A percentile compares a stretch with the other conserved stretches of the same genome.
phyloP scores from a whole-genome alignment of 2,329 filamentous ascomycete species.

The Coniochaeta sp. region DNA sequence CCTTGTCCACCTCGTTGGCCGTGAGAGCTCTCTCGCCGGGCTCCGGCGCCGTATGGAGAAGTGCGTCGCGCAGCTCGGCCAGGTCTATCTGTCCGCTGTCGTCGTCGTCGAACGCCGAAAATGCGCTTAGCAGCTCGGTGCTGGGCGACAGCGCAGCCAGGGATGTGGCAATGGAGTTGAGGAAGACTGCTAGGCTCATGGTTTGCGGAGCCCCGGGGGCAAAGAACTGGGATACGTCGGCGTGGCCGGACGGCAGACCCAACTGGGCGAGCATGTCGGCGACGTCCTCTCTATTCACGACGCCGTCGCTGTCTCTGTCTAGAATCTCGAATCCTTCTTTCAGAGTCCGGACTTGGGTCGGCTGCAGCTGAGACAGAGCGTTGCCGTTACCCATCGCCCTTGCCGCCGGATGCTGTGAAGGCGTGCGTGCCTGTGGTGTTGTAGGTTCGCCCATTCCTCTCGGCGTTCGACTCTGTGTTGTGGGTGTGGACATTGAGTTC shows the following conservation, averaged over 20 bases:
- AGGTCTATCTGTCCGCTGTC: constrained; percentile 91
- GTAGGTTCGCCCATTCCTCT: constrained; percentile 13
- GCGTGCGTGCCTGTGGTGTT: constrained; percentile 4
- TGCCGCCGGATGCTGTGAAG: constrained; percentile 20
- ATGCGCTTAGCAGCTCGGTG: constrained; percentile 77
- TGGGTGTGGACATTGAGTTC: constrained; percentile 31
- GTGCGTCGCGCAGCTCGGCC: constrained; percentile 70
- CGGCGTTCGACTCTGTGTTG: constrained; percentile 30
- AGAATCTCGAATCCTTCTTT: constrained; percentile 91
- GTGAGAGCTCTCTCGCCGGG: constrained; percentile 58
- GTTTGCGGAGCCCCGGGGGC: constrained; percentile 63
- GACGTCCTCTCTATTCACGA: constrained; percentile 75
- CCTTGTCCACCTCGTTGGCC: constrained; percentile 72
- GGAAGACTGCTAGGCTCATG: constrained; percentile 77
- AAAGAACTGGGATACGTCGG: constrained; percentile 76
- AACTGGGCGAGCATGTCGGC: constrained; percentile 82
- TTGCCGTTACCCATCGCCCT: constrained; percentile 37
- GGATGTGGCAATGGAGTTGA: constrained; percentile 72
- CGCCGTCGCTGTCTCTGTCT: constrained; percentile 80
- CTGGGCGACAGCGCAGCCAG: constrained; percentile 69
- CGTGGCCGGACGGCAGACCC: constrained; percentile 64
- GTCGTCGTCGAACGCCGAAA: constrained; percentile 92
- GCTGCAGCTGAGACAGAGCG: constrained; percentile 66
- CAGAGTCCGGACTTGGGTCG: constrained; percentile 77
- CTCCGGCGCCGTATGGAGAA: constrained; percentile 77